phyloP scores from a whole-genome alignment of 129 eudicot species.

The Helianthus tuberosus region DNA sequence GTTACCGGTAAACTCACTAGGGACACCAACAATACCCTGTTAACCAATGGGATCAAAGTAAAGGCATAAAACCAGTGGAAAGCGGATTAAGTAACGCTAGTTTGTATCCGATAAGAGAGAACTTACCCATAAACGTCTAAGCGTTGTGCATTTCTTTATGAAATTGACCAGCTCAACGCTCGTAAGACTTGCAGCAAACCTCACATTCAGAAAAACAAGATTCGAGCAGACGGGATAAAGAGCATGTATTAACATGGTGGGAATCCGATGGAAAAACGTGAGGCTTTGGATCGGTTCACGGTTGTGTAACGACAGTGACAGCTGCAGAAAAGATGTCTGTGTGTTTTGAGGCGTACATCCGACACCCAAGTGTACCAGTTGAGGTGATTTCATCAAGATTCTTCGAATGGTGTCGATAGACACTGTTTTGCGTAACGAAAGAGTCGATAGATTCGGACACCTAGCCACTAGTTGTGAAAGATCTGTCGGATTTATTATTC shows the following conservation, averaged over 20 bases:
- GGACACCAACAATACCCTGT: not conserved
- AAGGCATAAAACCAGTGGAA: not conserved
- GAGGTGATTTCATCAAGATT: constrained; percentile 68
- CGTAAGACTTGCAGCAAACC: constrained; percentile 53
- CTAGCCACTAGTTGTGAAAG: constrained; percentile 73
- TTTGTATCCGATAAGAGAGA: constrained; percentile 2
- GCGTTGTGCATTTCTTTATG: constrained; percentile 53
- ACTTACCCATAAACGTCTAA: constrained; percentile 68
- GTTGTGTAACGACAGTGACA: constrained; percentile 43
- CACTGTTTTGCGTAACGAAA: constrained; percentile 59
- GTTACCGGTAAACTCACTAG: not conserved
- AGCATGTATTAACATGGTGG: constrained; percentile 54
- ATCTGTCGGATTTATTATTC: constrained; percentile 52
- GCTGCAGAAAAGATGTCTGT: constrained; percentile 35
- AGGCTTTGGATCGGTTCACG: constrained; percentile 60
- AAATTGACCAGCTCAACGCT: constrained; percentile 53
- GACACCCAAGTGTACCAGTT: constrained; percentile 63
- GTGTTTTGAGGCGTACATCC: constrained; percentile 62
- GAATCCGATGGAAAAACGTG: constrained; percentile 65
- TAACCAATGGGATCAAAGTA: not conserved
- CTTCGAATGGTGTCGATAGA: constrained; percentile 50
- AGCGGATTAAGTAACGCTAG: not conserved
- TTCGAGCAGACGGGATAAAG: constrained; percentile 59
- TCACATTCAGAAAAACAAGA: constrained; percentile 61
- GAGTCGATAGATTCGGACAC: constrained; percentile 54